phyloP scores from a whole-genome alignment of 2,329 filamentous ascomycete genomes.

The Aspergillus brunneoviolaceus region DNA sequence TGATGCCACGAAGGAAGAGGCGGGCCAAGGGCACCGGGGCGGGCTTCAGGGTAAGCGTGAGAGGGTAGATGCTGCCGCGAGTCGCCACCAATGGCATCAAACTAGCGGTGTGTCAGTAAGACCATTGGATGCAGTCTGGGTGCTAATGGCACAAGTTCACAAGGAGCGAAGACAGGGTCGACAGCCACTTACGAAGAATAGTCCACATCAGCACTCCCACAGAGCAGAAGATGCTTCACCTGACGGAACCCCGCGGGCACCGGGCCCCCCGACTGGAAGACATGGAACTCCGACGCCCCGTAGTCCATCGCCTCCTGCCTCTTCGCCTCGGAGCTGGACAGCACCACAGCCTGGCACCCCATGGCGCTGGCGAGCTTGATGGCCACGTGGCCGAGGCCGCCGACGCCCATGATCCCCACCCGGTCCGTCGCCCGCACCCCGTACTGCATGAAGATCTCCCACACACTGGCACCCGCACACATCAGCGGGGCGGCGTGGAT shows the following conservation, averaged over 20 bases:
- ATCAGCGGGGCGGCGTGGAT: constrained; percentile 32
- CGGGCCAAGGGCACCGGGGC: constrained; percentile 41
- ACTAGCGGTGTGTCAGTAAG: neutral
- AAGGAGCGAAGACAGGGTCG: neutral
- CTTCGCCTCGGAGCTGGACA: constrained; percentile 22
- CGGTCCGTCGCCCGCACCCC: constrained; percentile 63
- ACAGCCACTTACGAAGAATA: constrained; percentile 12
- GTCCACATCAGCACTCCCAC: constrained; percentile 11
- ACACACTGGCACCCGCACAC: constrained; percentile 40
- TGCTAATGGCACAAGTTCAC: neutral
- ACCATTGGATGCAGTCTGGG: too few relatives aligned
- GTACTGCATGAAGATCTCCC: constrained; percentile 60
- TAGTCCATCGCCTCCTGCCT: constrained; percentile 36
- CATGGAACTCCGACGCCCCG: constrained; percentile 63
- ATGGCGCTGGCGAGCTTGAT: constrained; percentile 67
- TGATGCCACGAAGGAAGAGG: constrained; percentile 54
- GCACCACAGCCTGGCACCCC: constrained; percentile 53
- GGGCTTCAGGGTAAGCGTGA: constrained; percentile 24
- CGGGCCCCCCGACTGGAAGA: neutral
- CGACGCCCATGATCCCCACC: constrained; percentile 68
- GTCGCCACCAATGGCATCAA: constrained; percentile 27
- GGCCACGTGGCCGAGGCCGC: constrained; percentile 69
- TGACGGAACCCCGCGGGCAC: constrained; percentile 5
- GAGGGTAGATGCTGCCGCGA: constrained; percentile 28
- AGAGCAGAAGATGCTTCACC: constrained; percentile 18